A percentile compares a stretch with the other conserved stretches of the same genome.
Evolutionary conservation across 768 basidiomycete species (phyloP).

Genomic region (Kwoniella newhampshirensis): DNA sequence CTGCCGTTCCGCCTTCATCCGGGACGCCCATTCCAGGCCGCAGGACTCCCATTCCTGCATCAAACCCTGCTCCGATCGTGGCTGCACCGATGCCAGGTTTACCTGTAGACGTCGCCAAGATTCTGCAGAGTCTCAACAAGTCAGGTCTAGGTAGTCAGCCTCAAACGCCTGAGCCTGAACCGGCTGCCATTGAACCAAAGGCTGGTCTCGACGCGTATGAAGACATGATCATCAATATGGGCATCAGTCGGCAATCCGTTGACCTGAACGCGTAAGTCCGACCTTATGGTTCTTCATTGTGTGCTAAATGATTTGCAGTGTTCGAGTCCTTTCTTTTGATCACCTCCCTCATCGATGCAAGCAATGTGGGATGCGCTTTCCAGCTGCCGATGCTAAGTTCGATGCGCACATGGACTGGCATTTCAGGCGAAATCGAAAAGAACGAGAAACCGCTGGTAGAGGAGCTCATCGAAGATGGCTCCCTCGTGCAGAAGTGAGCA

Average conservation of each 20-base stretch:
- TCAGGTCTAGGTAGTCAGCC: slow-evolving; percentile 29
- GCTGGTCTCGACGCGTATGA: slow-evolving; percentile 42
- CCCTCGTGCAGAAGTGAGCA: slow-evolving; percentile 71
- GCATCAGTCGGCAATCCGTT: slow-evolving; percentile 30
- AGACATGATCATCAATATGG: slow-evolving; percentile 45
- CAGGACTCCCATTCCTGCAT: slow-evolving; percentile 30
- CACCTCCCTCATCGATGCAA: slow-evolving; percentile 80
- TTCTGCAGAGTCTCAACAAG: slow-evolving; percentile 35
- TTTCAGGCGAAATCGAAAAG: slow-evolving; percentile 75
- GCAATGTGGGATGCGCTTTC: slow-evolving; percentile 87
- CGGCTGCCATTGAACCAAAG: slow-evolving; percentile 10
- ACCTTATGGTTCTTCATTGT: no score
- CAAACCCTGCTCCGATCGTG: slow-evolving; percentile 49
- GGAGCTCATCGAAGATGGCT: slow-evolving; percentile 92
- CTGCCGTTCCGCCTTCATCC: slow-evolving; percentile 6
- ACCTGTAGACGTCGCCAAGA: slow-evolving; percentile 38
- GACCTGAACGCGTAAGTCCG: slow-evolving; percentile 43
- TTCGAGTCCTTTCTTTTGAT: slow-evolving; percentile 45
- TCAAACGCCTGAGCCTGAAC: slow-evolving; percentile 27
- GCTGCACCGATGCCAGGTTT: slow-evolving; percentile 37
- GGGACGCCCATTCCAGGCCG: slow-evolving; percentile 44
- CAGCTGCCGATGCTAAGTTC: slow-evolving; percentile 74
- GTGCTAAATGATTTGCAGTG: neutral
- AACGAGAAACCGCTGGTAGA: slow-evolving; percentile 64
- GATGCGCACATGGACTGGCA: slow-evolving; percentile 94